Evolutionary conservation across 495 filamentous ascomycete genomes (phyloP), one percentile per base, ranked within the genome.

Genomic region (Corynascus novoguineensis): DNA sequence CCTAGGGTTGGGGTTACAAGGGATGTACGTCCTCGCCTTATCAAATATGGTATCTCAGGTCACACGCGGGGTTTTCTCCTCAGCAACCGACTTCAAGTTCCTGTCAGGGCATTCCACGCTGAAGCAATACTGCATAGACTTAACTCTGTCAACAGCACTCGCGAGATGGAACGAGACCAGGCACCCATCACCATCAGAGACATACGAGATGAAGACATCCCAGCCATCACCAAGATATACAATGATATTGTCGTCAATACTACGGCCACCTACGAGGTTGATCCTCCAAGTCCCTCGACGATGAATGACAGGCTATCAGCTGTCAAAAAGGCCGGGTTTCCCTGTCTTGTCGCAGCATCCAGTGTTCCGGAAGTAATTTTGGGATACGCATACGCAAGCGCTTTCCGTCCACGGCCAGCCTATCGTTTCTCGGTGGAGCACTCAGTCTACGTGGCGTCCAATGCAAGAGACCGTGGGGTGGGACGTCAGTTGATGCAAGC

Each of bases 221-320:
- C 35, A 27, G 12, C 28, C 53, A 56, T 56, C 25, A 56, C 53
- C n/a, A 14, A 17, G 3, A 56, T 56, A 29, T 56, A 56, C 53
- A 25, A 31, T 22, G 44, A 56, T n/a, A 29, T 24, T n/a, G 53
- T 56, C 12, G 3, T 29, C 42, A 21, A 48, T 44, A 48, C 42
- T 22, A 56, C 53, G 3, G 53, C 44, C 11, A 48, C 53, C 1
- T 56, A 56, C 44, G 53, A 56, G 19, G 4, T 38, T 1, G 42
- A 24, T 6, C 28, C 53, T 9, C 53, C 19, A 12, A 49, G 22
- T 21, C 19, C 17, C n/a, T 11, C 5, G 10, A 22, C 24, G 14
- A 56, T 56, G 53, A n/a, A 2, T 1, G n/a, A 29, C 28, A 31
- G 42, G 11, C 28, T 56, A 7, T 31, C 38, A n/a, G 27, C n/a